Conservation (phyloP, 495 filamentous ascomycete species). For the Alectoria sarmentosa region DNA sequence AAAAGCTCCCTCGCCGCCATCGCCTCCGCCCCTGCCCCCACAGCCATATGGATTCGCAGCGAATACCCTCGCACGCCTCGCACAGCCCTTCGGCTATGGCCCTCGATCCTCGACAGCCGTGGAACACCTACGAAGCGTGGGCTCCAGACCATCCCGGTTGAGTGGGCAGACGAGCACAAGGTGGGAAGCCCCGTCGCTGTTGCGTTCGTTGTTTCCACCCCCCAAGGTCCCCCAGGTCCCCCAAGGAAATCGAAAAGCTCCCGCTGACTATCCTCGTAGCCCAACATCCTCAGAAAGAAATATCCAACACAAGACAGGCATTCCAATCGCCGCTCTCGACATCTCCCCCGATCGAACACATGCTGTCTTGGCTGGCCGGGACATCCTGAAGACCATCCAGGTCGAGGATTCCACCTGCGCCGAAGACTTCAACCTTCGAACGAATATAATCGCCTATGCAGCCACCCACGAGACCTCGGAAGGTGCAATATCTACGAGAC, state of each 20-base stretch:
- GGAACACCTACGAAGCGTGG: conserved; percentile 18
- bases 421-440: conserved; percentile 74
- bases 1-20: conserved; percentile 39
- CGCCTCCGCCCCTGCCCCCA: conserved; percentile 44
- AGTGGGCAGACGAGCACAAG: conserved; percentile 19
- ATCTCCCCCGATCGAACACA: conserved; percentile 67
- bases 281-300: conserved; percentile 66
- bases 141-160: conserved; percentile 10
- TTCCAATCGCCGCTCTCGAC: conserved; percentile 69
- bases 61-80: conserved; percentile 50
- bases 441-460: conserved; percentile 63
- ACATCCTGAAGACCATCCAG: conserved; percentile 76
- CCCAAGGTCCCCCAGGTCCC: conserved; percentile 12
- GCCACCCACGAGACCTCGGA: conserved; percentile 49
- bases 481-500: conserved; percentile 43
- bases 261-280: conserved; percentile 29
- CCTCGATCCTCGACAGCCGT: conserved; percentile 50
- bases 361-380: conserved; percentile 73
- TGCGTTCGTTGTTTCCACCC: background rate
- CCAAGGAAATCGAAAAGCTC: background rate
- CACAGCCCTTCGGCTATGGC: conserved; percentile 50
- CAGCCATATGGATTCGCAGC: conserved; percentile 43
- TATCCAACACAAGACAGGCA: conserved; percentile 57
- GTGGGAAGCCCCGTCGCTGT: conserved; percentile 14
- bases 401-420: conserved; percentile 61